Evolutionary conservation across 2,329 filamentous ascomycete species (phyloP).

Genomic region (Trichoderma atrobrunneum): DNA sequence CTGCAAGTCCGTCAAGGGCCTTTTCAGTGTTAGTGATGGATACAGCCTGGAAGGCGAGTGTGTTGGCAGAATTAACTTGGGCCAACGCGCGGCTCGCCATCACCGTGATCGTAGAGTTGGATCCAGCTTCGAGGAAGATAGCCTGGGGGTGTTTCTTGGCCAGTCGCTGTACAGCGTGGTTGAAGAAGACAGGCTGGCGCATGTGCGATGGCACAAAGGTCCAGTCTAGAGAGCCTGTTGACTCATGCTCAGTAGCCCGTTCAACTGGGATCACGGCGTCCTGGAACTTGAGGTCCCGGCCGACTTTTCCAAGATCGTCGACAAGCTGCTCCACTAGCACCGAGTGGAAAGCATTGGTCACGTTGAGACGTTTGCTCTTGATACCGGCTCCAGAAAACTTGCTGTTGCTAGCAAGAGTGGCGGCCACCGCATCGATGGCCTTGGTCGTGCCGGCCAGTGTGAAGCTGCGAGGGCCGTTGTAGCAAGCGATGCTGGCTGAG

Average conservation of each 20-base stretch:
- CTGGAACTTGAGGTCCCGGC: not conserved
- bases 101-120: not conserved
- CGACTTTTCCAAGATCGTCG: not conserved
- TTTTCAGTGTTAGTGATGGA: not conserved
- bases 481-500: not conserved
- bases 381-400: not conserved
- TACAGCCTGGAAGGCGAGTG: not conserved
- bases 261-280: not conserved
- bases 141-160: not conserved
- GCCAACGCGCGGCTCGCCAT: not conserved
- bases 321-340: not conserved
- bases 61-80: not conserved
- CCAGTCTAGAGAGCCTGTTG: not conserved
- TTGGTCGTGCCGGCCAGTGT: not conserved
- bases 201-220: not conserved
- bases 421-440: not conserved
- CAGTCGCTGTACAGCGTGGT: not conserved
- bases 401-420: not conserved
- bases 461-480: not conserved
- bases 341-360: not conserved
- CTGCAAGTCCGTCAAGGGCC: not conserved
- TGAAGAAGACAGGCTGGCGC: not conserved
- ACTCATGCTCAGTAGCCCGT: not conserved
- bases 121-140: not conserved
- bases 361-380: not conserved